These are phyloP conservation scores for Flaveria linearis DNA, from an alignment of 129 eudicot genomes.

Conservation along the genomic window DNA sequence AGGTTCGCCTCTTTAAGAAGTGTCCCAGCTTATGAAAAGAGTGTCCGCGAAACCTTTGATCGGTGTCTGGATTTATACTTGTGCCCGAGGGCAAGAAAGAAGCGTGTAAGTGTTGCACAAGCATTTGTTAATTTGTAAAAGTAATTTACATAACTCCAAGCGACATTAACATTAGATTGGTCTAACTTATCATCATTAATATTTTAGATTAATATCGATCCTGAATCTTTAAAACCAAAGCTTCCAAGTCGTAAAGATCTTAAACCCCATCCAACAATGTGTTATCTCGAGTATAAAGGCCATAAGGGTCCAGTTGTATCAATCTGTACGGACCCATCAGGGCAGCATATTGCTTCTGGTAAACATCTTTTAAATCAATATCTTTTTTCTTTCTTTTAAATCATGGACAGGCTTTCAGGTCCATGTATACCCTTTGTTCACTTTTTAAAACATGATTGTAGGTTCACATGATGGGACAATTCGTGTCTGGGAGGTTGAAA, in stretches of 20 bases:
- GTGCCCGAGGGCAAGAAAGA: slow-evolving; percentile 91
- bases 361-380: background rate
- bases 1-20: slow-evolving; percentile 85
- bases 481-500: slow-evolving; percentile 91
- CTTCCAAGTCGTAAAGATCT: slow-evolving; percentile 89
- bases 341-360: slow-evolving; percentile 99
- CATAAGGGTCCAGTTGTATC: slow-evolving; percentile 85
- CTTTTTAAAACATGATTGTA: slow-evolving; percentile 17
- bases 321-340: slow-evolving; percentile 70
- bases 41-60: slow-evolving; percentile 73
- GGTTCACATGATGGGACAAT: slow-evolving; percentile 88
- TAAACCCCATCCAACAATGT: slow-evolving; percentile 77
- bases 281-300: slow-evolving; percentile 94
- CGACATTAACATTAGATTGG: background rate
- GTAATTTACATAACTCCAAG: background rate
- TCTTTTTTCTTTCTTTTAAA: background rate
- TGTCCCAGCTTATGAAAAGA: slow-evolving; percentile 90
- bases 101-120: slow-evolving; percentile 64
- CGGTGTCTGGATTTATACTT: slow-evolving; percentile 93
- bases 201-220: slow-evolving; percentile 83
- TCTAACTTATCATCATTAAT: slow-evolving; percentile 4
- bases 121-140: background rate
- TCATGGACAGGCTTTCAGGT: background rate
- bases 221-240: slow-evolving; percentile 92
- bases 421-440: background rate